Percentiles rank a stretch among this genome's conserved stretches.
phyloP scores from a whole-genome alignment of 2,329 filamentous ascomycete species.

The Cladosporium sp. region DNA sequence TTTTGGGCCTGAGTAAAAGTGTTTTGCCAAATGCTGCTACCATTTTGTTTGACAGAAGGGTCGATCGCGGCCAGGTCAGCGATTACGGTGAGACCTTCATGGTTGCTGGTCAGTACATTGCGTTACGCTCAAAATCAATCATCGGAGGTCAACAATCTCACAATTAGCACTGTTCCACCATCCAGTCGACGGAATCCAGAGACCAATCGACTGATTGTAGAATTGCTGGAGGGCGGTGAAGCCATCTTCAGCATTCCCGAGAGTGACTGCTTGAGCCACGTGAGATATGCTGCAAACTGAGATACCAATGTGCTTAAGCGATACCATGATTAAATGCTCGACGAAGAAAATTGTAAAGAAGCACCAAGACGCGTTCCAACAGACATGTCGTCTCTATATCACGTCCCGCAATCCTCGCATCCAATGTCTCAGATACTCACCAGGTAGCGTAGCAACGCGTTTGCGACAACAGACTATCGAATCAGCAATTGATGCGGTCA shows the following conservation, averaged over 20 bases:
- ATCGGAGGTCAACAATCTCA: neutral
- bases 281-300: neutral
- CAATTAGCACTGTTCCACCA: slow-evolving; percentile 33
- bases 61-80: slow-evolving; percentile 27
- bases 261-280: slow-evolving; percentile 18
- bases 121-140: neutral
- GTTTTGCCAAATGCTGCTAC: slow-evolving; percentile 18
- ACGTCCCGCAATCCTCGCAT: no score
- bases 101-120: neutral
- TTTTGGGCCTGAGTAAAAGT: slow-evolving; percentile 24
- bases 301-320: no score
- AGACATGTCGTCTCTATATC: no score
- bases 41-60: slow-evolving; percentile 15
- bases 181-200: slow-evolving; percentile 29
- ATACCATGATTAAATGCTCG: neutral
- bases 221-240: slow-evolving; percentile 26
- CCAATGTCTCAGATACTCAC: no score
- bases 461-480: no score
- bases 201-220: slow-evolving; percentile 29
- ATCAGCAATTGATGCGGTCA: no score
- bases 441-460: no score
- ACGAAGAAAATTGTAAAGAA: no score
- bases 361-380: no score
- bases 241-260: slow-evolving; percentile 21
- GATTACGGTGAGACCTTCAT: slow-evolving; percentile 24